Evolutionary conservation across 2,329 filamentous ascomycete genomes (phyloP).

Genomic region (Monilinia aucupariae): DNA sequence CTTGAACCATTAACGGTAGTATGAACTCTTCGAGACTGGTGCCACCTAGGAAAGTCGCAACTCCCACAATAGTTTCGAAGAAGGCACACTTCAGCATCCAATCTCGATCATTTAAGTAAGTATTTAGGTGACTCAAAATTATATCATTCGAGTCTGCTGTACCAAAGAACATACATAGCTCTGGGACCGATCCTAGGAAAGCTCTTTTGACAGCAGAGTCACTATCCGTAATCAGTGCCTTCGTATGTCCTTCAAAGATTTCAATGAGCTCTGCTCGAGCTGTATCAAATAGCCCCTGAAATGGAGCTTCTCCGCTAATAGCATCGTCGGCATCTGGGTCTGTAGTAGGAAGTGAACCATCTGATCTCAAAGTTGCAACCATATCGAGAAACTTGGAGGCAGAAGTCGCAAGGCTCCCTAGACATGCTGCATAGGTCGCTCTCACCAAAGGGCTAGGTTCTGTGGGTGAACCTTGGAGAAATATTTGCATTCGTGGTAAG

Average conservation of each 20-base stretch:
- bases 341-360: slow-evolving; percentile 70
- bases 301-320: slow-evolving; percentile 59
- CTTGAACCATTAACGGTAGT: slow-evolving; percentile 90
- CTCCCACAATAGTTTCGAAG: slow-evolving; percentile 90
- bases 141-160: slow-evolving; percentile 90
- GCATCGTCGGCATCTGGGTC: slow-evolving; percentile 77
- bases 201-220: slow-evolving; percentile 83
- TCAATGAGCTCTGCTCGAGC: slow-evolving; percentile 77
- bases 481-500: slow-evolving; percentile 56
- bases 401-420: slow-evolving; percentile 81
- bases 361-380: slow-evolving; percentile 79
- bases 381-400: slow-evolving; percentile 83
- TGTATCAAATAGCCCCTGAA: slow-evolving; percentile 81
- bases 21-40: slow-evolving; percentile 92
- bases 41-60: slow-evolving; percentile 84
- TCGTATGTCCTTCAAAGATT: slow-evolving; percentile 82
- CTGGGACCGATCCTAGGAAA: slow-evolving; percentile 85
- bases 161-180: slow-evolving; percentile 91
- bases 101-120: slow-evolving; percentile 91
- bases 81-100: slow-evolving; percentile 97
- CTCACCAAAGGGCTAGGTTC: slow-evolving; percentile 67
- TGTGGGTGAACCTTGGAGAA: slow-evolving; percentile 47
- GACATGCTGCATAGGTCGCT: slow-evolving; percentile 86
- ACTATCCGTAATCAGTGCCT: slow-evolving; percentile 78
- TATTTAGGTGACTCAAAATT: slow-evolving; percentile 92